phyloP scores from a whole-genome alignment of 202 grass and related monocot genomes.

The Digitaria exilis region DNA sequence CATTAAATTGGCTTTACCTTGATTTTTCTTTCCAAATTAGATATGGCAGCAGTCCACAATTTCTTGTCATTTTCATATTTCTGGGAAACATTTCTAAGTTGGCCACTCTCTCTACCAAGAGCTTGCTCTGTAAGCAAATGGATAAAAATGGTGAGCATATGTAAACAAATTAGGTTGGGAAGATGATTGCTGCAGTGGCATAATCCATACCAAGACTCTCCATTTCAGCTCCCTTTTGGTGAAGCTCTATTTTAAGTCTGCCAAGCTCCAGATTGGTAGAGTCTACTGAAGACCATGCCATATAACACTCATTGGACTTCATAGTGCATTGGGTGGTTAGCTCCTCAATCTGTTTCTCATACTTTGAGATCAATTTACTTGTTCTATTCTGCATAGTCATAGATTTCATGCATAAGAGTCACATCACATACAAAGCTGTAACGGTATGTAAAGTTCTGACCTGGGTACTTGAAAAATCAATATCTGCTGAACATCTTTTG shows the following conservation, averaged over 20 bases:
- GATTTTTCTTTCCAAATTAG: slow-evolving; percentile 83
- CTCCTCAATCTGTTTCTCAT: slow-evolving; percentile 94
- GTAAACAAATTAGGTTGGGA: neutral
- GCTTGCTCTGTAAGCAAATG: slow-evolving; percentile 57
- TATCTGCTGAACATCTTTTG: slow-evolving; percentile 67
- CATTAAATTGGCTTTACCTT: slow-evolving; percentile 68
- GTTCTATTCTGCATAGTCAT: slow-evolving; percentile 64
- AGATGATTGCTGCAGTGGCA: neutral
- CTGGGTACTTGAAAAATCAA: slow-evolving; percentile 61
- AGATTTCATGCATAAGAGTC: slow-evolving; percentile 16
- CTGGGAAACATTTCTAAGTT: slow-evolving; percentile 61
- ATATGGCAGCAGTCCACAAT: slow-evolving; percentile 69
- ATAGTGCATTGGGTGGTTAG: slow-evolving; percentile 64
- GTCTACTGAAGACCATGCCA: slow-evolving; percentile 86
- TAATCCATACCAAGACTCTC: slow-evolving; percentile 67
- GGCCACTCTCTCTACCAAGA: slow-evolving; percentile 49
- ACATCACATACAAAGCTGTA: slow-evolving; percentile 19
- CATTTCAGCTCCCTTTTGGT: slow-evolving; percentile 59
- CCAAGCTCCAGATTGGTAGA: slow-evolving; percentile 66
- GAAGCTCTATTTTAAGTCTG: slow-evolving; percentile 75
- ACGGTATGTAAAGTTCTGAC: slow-evolving; percentile 46
- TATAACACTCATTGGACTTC: slow-evolving; percentile 86
- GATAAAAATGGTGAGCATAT: slow-evolving; percentile 14
- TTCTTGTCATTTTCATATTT: slow-evolving; percentile 83
- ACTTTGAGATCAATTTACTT: slow-evolving; percentile 74